These are phyloP conservation scores for Erigeron canadensis DNA, from an alignment of 129 eudicot genomes.

Conservation along the genomic window DNA sequence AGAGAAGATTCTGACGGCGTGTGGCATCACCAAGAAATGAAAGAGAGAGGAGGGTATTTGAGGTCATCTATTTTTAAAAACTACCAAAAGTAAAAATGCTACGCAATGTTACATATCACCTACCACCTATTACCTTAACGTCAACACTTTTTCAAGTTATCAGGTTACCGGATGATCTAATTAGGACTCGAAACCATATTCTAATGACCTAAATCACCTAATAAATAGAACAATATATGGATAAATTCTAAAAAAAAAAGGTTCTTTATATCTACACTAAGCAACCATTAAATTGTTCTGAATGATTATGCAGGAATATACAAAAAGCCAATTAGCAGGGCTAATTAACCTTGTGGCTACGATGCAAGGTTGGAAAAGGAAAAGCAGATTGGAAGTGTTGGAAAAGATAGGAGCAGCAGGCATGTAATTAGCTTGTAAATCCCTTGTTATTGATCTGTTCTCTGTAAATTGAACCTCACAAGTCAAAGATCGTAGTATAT, in stretches of 20 bases:
- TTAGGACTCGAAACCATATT: too few species aligned
- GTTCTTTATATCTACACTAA: background rate
- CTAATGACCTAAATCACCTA: too few species aligned
- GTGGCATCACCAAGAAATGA: too few species aligned
- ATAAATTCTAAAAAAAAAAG: background rate
- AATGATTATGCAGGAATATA: slow-evolving; percentile 68
- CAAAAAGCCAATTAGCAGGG: slow-evolving; percentile 79
- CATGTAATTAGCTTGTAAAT: slow-evolving; percentile 26
- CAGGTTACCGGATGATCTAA: too few species aligned
- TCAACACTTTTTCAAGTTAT: too few species aligned
- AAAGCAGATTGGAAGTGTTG: slow-evolving; percentile 83
- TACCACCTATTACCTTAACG: too few species aligned
- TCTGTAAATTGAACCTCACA: slow-evolving; percentile 27
- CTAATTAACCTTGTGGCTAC: slow-evolving; percentile 89
- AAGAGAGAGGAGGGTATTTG: too few species aligned
- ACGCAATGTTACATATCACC: too few species aligned
- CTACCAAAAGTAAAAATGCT: too few species aligned
- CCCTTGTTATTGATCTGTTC: slow-evolving; percentile 1
- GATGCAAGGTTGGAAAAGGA: slow-evolving; percentile 96
- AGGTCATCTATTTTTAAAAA: too few species aligned
- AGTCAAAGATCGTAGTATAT: slow-evolving; percentile 22
- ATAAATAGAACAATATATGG: background rate
- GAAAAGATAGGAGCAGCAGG: slow-evolving; percentile 74
- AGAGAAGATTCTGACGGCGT: too few species aligned
- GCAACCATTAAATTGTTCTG: background rate